Percentiles rank a stretch among this genome's conserved stretches.
Evolutionary conservation across 2,329 filamentous ascomycete genomes (phyloP).

Genomic region (Teratosphaeria zuluensis): DNA sequence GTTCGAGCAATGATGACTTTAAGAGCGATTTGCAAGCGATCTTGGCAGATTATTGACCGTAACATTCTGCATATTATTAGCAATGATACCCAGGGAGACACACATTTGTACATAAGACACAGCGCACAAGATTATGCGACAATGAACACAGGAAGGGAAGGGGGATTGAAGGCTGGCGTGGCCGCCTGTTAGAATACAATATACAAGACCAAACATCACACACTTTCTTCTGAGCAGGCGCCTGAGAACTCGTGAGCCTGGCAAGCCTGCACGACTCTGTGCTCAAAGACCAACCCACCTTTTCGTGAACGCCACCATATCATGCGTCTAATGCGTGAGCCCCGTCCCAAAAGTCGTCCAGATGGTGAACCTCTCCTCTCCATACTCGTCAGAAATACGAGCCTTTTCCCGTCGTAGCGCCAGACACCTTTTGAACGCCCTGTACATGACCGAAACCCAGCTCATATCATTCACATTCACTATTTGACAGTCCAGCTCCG

Average conservation of each 20-base stretch:
- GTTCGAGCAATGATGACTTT: not conserved
- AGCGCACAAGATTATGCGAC: not conserved
- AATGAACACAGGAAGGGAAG: not conserved
- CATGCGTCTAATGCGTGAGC: not conserved
- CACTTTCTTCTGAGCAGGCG: too few relatives aligned
- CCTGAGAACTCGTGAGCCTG: not conserved
- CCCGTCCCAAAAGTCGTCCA: not conserved
- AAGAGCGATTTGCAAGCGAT: not conserved
- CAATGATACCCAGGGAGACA: not conserved
- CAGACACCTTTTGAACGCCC: constrained; percentile 3
- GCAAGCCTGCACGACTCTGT: not conserved
- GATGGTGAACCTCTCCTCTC: too few relatives aligned
- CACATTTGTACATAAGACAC: not conserved
- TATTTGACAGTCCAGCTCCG: not conserved
- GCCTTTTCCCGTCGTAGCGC: not conserved
- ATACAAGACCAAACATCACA: not conserved
- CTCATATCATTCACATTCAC: not conserved
- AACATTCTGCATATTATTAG: not conserved
- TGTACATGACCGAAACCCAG: constrained; percentile 3
- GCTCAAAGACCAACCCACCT: not conserved
- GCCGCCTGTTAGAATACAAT: not conserved
- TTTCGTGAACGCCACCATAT: not conserved
- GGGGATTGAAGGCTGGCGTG: not conserved
- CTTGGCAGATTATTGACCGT: not conserved
- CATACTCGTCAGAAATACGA: not conserved